Evolutionary conservation across 2,329 filamentous ascomycete species (phyloP), one percentile per base, ranked within the genome.

Genomic region (Claviceps africana): DNA sequence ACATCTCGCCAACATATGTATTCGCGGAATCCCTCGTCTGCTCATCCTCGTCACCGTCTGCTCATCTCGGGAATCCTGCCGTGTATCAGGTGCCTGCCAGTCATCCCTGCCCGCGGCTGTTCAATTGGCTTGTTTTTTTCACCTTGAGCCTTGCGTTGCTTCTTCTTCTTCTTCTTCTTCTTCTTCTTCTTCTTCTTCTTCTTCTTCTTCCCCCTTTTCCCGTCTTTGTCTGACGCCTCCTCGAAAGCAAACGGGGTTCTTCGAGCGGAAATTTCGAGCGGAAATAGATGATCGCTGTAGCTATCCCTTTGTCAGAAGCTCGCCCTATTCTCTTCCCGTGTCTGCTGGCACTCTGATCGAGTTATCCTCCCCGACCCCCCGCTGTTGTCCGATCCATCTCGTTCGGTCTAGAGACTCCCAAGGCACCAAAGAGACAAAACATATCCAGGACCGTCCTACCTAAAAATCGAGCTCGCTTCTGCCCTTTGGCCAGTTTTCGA

Each of bases 261-360:
- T 50, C 39, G 45, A 50, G 33, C n/a, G n/a, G n/a, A n/a, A n/a
- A n/a, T n/a, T n/a, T n/a, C n/a, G n/a, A n/a, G 47, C 44, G 52
- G 57, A 47, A 55, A 55, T 51, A 53, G 47, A 53, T 54, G 53
- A 53, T 55, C 56, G 55, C 53, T 58, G 51, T 58, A 56, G 53
- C 56, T 57, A 57, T 53, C 53, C 52, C 48, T 52, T 57, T 59
- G 55, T 56, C 51, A 55, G 53, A 58, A 55, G 55, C 53, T 49
- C 56, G 49, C 51, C 28, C 17, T 15, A 37, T 55, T 54, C 52
- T 53, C 53, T 51, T 55, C 35, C 37, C n/a, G n/a, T 56, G 53
- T 42, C 55, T 52, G 53, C 47, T 54, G 55, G 51, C 55, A 50
- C n/a, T 53, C 44, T 55, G 5, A 31, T 35, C 43, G 48, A 46